A percentile compares a stretch with the other conserved stretches of the same genome.
Conservation (phyloP, 805 yeast species). For the Lachancea cidri region DNA sequence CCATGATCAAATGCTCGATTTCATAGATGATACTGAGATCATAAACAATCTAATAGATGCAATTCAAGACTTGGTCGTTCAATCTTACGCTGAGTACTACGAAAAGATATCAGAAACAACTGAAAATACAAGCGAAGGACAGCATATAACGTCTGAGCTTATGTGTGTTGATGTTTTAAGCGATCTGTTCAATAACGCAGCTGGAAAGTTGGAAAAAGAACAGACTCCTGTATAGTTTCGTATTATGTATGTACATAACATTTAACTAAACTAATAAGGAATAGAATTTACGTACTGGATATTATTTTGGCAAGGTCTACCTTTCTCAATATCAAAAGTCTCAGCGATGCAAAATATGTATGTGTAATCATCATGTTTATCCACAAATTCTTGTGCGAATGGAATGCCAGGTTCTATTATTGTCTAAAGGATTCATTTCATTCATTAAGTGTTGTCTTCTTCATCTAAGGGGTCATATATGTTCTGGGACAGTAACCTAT, state of each 20-base stretch:
- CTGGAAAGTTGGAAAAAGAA: conserved; percentile 10
- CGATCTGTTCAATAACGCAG: conserved; percentile 40
- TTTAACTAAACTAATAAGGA: no score
- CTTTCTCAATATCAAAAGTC: no score
- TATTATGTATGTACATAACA: neutral
- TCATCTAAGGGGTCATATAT: conserved; percentile 81
- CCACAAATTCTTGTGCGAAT: no score
- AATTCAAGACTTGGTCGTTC: conserved; percentile 53
- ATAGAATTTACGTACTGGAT: no score
- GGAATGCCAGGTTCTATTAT: no score
- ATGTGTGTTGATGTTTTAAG: conserved; percentile 62
- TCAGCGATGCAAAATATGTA: no score
- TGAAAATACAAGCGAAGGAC: conserved; percentile 19
- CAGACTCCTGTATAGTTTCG: neutral
- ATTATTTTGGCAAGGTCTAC: no score
- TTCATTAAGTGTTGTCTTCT: conserved; percentile 38
- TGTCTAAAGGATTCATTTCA: neutral
- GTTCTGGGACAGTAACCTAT: conserved; percentile 70
- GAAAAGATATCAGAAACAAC: conserved; percentile 28
- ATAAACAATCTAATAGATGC: conserved; percentile 55
- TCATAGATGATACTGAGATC: conserved; percentile 51
- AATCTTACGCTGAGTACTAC: conserved; percentile 53
- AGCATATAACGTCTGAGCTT: conserved; percentile 40
- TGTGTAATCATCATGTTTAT: no score
- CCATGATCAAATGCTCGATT: conserved; percentile 45